A percentile compares a stretch with the other conserved stretches of the same genome.
phyloP scores from a whole-genome alignment of 1,284 basidiomycete species.

The Jaminaea rosea region DNA sequence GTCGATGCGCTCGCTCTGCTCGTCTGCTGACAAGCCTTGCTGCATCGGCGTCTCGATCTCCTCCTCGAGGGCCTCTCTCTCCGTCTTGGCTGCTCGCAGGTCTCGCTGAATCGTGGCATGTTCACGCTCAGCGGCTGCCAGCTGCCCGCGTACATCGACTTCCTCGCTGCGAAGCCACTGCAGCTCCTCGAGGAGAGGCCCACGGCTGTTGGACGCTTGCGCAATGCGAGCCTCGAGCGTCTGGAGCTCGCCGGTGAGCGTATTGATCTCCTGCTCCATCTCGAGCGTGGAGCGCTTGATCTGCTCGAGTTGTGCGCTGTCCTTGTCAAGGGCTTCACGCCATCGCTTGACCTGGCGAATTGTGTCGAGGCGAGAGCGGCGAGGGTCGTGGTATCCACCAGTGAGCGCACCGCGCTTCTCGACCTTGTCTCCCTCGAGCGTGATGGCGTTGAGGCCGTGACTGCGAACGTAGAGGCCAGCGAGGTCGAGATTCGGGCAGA shows the following conservation, averaged over 20 bases:
- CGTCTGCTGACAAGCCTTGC: conserved; percentile 63
- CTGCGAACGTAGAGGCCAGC: conserved; percentile 90
- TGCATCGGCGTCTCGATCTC: conserved; percentile 72
- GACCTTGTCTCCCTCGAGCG: conserved; percentile 92
- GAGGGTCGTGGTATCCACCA: conserved; percentile 88
- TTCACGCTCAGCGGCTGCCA: conserved; percentile 61
- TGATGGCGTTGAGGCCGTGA: conserved; percentile 91
- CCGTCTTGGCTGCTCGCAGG: conserved; percentile 55
- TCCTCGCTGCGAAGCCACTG: conserved; percentile 60
- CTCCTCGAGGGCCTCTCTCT: conserved; percentile 58
- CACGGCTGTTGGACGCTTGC: conserved; percentile 63
- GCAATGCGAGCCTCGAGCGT: conserved; percentile 63
- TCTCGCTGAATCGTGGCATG: conserved; percentile 67
- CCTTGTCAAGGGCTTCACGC: conserved; percentile 63
- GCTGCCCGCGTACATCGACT: conserved; percentile 60
- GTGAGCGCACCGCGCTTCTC: conserved; percentile 92
- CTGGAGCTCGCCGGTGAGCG: conserved; percentile 65
- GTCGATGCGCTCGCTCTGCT: conserved; percentile 60
- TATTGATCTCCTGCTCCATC: conserved; percentile 81
- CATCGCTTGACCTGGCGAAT: conserved; percentile 71
- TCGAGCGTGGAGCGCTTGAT: conserved; percentile 62
- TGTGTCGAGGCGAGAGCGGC: conserved; percentile 77
- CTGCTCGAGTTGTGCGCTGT: conserved; percentile 61
- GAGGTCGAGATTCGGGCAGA: conserved; percentile 82
- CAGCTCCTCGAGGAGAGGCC: conserved; percentile 61